These are phyloP conservation scores for Pichia sp. DNA, from an alignment of 1,139 yeast species.

Conservation along the genomic window DNA sequence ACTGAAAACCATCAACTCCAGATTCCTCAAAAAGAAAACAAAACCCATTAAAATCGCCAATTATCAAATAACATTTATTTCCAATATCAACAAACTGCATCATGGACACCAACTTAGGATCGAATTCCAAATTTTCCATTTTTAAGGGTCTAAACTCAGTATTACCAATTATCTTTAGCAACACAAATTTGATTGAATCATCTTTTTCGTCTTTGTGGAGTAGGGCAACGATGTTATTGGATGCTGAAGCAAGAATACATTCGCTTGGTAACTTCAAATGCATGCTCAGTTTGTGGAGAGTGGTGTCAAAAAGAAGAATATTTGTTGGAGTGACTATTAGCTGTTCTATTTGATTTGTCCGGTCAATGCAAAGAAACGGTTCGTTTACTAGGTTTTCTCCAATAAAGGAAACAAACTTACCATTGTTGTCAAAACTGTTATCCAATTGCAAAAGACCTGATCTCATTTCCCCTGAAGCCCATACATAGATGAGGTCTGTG, in stretches of 20 bases:
- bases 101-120: neutral
- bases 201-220: neutral
- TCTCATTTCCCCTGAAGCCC: neutral
- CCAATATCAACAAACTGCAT: neutral
- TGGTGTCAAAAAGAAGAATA: neutral
- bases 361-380: neutral
- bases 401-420: neutral
- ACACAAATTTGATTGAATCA: neutral
- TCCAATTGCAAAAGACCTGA: neutral
- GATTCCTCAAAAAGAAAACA: neutral
- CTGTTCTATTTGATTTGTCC: neutral
- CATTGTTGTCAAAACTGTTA: neutral
- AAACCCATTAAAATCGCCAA: conserved; percentile 16
- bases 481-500: neutral
- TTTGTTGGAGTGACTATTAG: neutral
- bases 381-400: neutral
- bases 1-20: neutral
- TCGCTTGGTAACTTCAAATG: neutral
- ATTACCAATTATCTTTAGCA: neutral
- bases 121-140: neutral
- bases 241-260: conserved; percentile 2
- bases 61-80: neutral
- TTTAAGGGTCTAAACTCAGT: neutral
- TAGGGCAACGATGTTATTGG: neutral
- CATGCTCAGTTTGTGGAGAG: neutral